Evolutionary conservation across 116 monocot species (phyloP).

Genomic region (Zostera marina): DNA sequence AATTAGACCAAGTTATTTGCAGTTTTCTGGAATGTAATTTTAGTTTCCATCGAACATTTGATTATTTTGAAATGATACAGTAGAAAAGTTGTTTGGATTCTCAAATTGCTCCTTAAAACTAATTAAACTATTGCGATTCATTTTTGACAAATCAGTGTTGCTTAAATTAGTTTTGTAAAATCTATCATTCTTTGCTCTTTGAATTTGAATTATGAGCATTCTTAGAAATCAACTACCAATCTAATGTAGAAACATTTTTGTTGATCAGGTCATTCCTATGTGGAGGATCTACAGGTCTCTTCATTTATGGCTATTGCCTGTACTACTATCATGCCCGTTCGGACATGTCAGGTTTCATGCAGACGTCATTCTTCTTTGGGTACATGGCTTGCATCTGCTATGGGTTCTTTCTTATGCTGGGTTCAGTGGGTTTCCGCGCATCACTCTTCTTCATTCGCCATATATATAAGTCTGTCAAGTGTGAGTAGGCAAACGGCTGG

Average conservation of each 20-base stretch:
- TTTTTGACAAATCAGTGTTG: too few species aligned
- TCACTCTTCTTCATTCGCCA: conserved; percentile 70
- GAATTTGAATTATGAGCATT: too few species aligned
- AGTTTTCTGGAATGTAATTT: neutral
- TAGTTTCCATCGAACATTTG: neutral
- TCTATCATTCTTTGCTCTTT: too few species aligned
- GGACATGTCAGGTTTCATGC: conserved; percentile 86
- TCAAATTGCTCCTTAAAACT: too few species aligned
- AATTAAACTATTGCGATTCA: too few species aligned
- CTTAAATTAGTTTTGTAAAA: too few species aligned
- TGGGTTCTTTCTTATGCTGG: conserved; percentile 77
- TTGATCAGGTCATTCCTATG: conserved; percentile 64
- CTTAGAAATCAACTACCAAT: too few species aligned
- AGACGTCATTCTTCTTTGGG: conserved; percentile 80
- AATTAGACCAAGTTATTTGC: too few species aligned
- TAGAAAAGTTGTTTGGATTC: too few species aligned
- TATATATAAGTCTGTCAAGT: conserved; percentile 73
- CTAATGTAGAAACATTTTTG: neutral
- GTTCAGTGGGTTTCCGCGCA: conserved; percentile 52
- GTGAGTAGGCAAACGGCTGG: conserved; percentile 12
- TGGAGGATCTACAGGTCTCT: conserved; percentile 75
- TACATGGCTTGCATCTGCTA: conserved; percentile 90
- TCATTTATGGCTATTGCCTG: conserved; percentile 73
- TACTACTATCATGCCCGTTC: conserved; percentile 71
- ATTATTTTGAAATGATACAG: neutral